These are phyloP conservation scores for Rhodotorula sp. DNA, from an alignment of 1,284 basidiomycete genomes.

Conservation along the genomic window DNA sequence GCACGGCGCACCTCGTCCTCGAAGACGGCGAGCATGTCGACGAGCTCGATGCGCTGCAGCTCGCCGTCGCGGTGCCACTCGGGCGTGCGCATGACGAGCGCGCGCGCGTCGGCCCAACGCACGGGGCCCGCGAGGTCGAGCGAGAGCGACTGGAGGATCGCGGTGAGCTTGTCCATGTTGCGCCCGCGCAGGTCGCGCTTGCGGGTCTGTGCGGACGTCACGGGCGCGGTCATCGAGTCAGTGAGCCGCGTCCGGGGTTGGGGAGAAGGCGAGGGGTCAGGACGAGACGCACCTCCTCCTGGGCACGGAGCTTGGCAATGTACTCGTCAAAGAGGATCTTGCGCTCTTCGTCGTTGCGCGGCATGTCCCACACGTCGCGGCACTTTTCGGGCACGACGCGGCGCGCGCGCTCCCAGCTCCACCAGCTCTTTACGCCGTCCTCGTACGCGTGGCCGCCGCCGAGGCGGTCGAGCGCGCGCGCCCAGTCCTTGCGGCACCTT, in stretches of 20 bases:
- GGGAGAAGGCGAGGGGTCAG: too few relatives aligned
- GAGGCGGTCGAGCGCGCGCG: slow-evolving; percentile 34
- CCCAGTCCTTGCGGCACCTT: slow-evolving; percentile 40
- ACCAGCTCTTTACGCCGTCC: slow-evolving; percentile 48
- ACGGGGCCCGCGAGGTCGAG: slow-evolving; percentile 84
- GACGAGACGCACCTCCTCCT: slow-evolving; percentile 80
- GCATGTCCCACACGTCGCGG: slow-evolving; percentile 43
- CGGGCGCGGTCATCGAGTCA: too few relatives aligned
- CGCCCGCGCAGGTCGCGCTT: slow-evolving; percentile 64
- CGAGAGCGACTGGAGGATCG: slow-evolving; percentile 49
- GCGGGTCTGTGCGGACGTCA: slow-evolving; percentile 32
- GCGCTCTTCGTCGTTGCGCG: slow-evolving; percentile 75
- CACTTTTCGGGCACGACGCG: slow-evolving; percentile 37
- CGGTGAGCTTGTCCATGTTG: slow-evolving; percentile 69
- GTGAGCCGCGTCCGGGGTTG: too few relatives aligned
- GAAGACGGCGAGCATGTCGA: slow-evolving; percentile 86
- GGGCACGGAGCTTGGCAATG: slow-evolving; percentile 73
- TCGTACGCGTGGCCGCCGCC: slow-evolving; percentile 39
- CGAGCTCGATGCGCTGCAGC: slow-evolving; percentile 74
- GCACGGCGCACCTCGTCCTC: slow-evolving; percentile 85
- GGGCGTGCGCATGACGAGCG: slow-evolving; percentile 70
- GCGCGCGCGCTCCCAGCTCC: slow-evolving; percentile 46
- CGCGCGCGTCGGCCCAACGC: slow-evolving; percentile 79
- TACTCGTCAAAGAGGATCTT: slow-evolving; percentile 86
- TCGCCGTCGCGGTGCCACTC: slow-evolving; percentile 73